A percentile compares a stretch with the other conserved stretches of the same genome.
Evolutionary conservation across 164 flowering plant species (phyloP).

Genomic region (grape (Vitis vinifera)): ASM3070453v1 NC_081818.1:24611501-24612000

Average conservation of each 20-base stretch:
- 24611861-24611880: not conserved
- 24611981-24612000: not conserved
- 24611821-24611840: not conserved
- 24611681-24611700: no score
- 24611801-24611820: not conserved
- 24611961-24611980: not conserved
- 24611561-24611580: no score
- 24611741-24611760: not conserved
- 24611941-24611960: slow-evolving; percentile 26
- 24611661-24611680: no score
- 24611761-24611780: not conserved
- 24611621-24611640: no score
- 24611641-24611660: no score
- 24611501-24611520: no score
- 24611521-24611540: no score
- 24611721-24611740: not conserved
- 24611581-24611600: no score
- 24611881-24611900: slow-evolving; percentile 3
- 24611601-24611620: no score
- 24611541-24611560: no score
- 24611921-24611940: slow-evolving; percentile 41
- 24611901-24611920: slow-evolving; percentile 50
- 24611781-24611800: slow-evolving; percentile 7
- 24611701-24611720: no score
- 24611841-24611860: not conserved